These are phyloP conservation scores for Stemphylium beticola DNA, from an alignment of 2,329 filamentous ascomycete species.

Conservation along the genomic window DNA sequence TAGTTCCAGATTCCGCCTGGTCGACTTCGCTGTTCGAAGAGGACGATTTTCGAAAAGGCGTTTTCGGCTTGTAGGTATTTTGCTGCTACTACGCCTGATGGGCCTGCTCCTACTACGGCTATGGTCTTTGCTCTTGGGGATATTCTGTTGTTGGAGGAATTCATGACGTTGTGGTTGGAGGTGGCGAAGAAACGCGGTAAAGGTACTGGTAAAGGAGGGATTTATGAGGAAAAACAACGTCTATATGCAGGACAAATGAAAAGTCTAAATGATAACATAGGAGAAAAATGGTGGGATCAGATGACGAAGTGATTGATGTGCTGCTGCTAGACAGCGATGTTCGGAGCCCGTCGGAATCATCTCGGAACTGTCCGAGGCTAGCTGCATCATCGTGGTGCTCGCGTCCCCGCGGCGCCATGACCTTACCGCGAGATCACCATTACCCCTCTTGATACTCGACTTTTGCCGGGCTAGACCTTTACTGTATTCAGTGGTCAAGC, in stretches of 20 bases:
- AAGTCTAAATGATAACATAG: neutral
- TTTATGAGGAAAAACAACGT: neutral
- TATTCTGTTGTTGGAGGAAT: constrained; percentile 17
- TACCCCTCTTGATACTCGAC: neutral
- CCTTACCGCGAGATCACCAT: neutral
- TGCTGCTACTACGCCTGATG: constrained; percentile 77
- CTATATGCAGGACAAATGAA: constrained; percentile 1
- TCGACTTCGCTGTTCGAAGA: constrained; percentile 81
- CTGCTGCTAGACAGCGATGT: constrained; percentile 9
- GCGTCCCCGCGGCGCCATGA: neutral
- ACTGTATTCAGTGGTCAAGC: too few species aligned
- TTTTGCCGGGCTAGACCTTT: neutral
- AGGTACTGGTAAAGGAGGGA: neutral
- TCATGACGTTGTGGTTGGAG: constrained; percentile 1
- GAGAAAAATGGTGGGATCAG: neutral
- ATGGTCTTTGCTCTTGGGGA: constrained; percentile 61
- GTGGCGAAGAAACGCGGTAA: neutral
- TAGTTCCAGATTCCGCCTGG: constrained; percentile 91
- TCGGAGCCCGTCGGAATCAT: constrained; percentile 23
- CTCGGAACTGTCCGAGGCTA: constrained; percentile 14
- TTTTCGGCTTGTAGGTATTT: constrained; percentile 78
- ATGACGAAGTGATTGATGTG: neutral
- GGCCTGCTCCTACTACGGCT: constrained; percentile 83
- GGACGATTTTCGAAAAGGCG: constrained; percentile 70
- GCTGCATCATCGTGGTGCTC: constrained; percentile 12